These are phyloP conservation scores for Annulohypoxylon truncatum DNA, from an alignment of 2,329 filamentous ascomycete genomes.

Conservation along the genomic window DNA sequence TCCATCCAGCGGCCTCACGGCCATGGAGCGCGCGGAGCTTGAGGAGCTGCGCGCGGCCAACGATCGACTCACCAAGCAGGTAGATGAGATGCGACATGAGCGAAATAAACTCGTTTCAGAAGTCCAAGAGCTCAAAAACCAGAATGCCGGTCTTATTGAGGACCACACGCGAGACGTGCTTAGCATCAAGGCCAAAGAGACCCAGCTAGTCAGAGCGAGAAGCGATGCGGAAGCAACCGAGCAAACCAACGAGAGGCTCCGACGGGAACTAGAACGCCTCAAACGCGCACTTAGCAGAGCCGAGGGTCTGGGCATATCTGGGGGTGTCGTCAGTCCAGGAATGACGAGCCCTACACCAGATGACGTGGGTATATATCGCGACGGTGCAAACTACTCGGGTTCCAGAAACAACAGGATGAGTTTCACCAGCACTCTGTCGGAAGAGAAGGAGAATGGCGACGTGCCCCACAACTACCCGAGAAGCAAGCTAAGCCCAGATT, in stretches of 20 bases:
- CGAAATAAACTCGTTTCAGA: conserved; percentile 85
- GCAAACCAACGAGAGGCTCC: conserved; percentile 83
- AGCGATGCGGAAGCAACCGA: conserved; percentile 92
- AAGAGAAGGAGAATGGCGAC: conserved; percentile 81
- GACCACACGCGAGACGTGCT: conserved; percentile 95
- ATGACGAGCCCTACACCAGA: conserved; percentile 66
- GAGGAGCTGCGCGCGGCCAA: conserved; percentile 88
- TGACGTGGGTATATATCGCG: conserved; percentile 70
- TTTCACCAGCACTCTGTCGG: conserved; percentile 73
- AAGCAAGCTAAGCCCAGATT: conserved; percentile 65
- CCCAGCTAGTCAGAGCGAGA: conserved; percentile 90
- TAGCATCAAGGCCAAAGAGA: conserved; percentile 98
- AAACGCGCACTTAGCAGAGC: conserved; percentile 83
- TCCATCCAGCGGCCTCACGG: conserved; percentile 73
- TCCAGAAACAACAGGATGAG: conserved; percentile 66
- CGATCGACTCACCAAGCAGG: conserved; percentile 78
- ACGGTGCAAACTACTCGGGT: conserved; percentile 55
- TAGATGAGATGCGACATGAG: conserved; percentile 85
- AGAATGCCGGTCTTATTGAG: conserved; percentile 96
- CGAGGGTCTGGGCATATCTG: conserved; percentile 59
- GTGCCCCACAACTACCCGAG: conserved; percentile 55
- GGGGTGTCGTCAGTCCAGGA: conserved; percentile 56
- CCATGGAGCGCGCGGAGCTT: conserved; percentile 90
- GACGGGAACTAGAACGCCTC: conserved; percentile 89
- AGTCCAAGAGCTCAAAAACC: conserved; percentile 93